These are phyloP conservation scores for Rubroboletus pulcherrimus DNA, from an alignment of 768 basidiomycete species.

Conservation along the genomic window DNA sequence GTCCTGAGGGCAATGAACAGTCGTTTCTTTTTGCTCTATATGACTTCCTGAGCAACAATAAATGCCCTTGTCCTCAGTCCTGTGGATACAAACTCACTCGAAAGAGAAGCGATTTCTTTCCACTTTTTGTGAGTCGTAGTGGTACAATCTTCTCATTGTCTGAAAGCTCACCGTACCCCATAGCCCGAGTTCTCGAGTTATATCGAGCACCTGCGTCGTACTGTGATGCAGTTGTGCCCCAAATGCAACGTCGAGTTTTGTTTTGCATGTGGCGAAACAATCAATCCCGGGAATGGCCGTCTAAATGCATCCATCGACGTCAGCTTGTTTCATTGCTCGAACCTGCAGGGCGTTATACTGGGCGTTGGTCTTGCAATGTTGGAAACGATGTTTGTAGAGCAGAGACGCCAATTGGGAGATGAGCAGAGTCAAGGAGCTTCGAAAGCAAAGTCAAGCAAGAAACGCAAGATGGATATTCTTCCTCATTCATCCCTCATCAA, in stretches of 20 bases:
- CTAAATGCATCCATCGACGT: conserved; percentile 46
- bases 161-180: conserved; percentile 10
- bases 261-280: conserved; percentile 71
- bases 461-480: conserved; percentile 37
- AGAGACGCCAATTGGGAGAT: conserved; percentile 35
- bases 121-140: conserved; percentile 63
- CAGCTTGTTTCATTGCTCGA: conserved; percentile 82
- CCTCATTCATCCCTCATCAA: conserved; percentile 18
- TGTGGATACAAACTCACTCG: conserved; percentile 64
- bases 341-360: conserved; percentile 83
- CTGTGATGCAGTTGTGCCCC: conserved; percentile 60
- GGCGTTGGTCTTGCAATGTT: conserved; percentile 90
- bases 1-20: conserved; percentile 91
- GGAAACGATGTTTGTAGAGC: conserved; percentile 66
- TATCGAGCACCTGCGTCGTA: conserved; percentile 55
- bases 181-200: conserved; percentile 75
- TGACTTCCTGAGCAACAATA: conserved; percentile 60
- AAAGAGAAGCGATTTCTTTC: conserved; percentile 76
- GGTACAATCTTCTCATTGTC: background rate
- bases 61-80: conserved; percentile 67
- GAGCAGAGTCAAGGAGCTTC: conserved; percentile 22
- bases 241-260: conserved; percentile 62
- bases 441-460: conserved; percentile 36
- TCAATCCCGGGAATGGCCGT: conserved; percentile 43
- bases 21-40: conserved; percentile 84